phyloP scores from a whole-genome alignment of 768 basidiomycete species.

The Tubosaeta brunneosetosa region DNA sequence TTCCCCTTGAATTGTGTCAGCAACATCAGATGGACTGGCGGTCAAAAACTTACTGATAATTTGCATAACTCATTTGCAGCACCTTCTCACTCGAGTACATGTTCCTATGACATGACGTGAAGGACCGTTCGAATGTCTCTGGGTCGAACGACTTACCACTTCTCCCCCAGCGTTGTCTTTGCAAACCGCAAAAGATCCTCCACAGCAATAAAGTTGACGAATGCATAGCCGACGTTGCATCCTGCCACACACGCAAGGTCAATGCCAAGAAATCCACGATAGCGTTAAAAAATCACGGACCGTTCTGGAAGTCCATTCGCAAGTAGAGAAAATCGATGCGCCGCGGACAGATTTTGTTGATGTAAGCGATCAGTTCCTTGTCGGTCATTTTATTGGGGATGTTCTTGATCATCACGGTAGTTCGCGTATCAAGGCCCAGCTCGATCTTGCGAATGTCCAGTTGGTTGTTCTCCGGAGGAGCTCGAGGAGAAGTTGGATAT shows the following conservation, averaged over 20 bases:
- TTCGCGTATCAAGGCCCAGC: constrained; percentile 71
- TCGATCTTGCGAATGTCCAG: constrained; percentile 71
- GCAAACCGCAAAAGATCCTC: constrained; percentile 75
- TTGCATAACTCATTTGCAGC: constrained; percentile 87
- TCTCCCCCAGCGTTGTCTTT: constrained; percentile 66
- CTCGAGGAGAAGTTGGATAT: constrained; percentile 26
- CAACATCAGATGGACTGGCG: constrained; percentile 1
- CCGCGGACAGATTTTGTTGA: constrained; percentile 66
- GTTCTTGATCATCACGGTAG: constrained; percentile 89
- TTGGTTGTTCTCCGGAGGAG: constrained; percentile 44
- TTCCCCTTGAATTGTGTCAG: constrained; percentile 51
- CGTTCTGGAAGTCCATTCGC: constrained; percentile 81
- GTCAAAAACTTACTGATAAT: constrained; percentile 69
- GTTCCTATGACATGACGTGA: constrained; percentile 51
- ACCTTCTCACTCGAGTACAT: constrained; percentile 91
- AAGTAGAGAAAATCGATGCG: constrained; percentile 85
- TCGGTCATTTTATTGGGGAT: constrained; percentile 91
- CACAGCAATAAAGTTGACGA: constrained; percentile 85
- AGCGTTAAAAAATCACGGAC: constrained; percentile 33
- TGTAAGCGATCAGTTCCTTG: constrained; percentile 62
- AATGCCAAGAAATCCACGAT: not conserved
- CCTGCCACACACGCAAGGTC: constrained; percentile 36
- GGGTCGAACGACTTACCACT: constrained; percentile 52
- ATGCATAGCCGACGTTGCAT: constrained; percentile 78
- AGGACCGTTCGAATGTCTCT: not conserved